Conservation (phyloP, 2,329 filamentous ascomycete genomes). For the Cercospora sesami region DNA sequence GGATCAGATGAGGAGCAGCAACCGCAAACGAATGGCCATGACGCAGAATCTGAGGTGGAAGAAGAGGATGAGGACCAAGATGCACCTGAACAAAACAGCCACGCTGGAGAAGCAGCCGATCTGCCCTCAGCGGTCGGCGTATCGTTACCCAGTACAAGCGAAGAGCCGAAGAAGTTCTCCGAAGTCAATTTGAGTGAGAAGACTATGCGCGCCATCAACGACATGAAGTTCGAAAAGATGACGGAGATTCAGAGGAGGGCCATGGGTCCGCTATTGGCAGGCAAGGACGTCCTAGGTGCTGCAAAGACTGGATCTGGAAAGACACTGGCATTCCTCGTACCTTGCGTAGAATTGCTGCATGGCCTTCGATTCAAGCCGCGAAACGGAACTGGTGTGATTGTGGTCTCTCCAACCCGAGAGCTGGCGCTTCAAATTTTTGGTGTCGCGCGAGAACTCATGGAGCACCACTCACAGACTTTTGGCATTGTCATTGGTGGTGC, state of each 20-base stretch:
- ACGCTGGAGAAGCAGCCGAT: conserved; percentile 46
- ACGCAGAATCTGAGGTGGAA: conserved; percentile 38
- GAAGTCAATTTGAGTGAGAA: conserved; percentile 84
- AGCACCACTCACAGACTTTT: conserved; percentile 89
- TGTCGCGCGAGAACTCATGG: conserved; percentile 89
- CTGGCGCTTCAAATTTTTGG: conserved; percentile 94
- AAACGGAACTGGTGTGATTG: conserved; percentile 86
- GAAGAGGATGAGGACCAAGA: conserved; percentile 34
- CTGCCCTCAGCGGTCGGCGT: conserved; percentile 59
- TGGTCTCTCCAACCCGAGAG: conserved; percentile 91
- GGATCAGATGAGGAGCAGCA: conserved; percentile 37
- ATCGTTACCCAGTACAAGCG: conserved; percentile 59
- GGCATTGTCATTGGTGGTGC: conserved; percentile 96
- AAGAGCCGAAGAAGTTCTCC: conserved; percentile 68
- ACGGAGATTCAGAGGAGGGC: conserved; percentile 88
- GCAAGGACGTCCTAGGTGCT: conserved; percentile 88
- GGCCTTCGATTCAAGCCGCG: conserved; percentile 90
- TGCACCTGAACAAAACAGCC: conserved; percentile 24
- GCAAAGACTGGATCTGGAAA: conserved; percentile 97
- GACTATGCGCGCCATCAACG: conserved; percentile 81
- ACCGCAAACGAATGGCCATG: conserved; percentile 40
- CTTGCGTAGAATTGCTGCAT: conserved; percentile 88
- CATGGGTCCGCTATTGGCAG: conserved; percentile 84
- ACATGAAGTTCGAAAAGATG: conserved; percentile 94
- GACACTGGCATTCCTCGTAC: conserved; percentile 91